Base-by-base conservation (phyloP, 768 basidiomycete genomes). In the Collybia nuda region DNA sequence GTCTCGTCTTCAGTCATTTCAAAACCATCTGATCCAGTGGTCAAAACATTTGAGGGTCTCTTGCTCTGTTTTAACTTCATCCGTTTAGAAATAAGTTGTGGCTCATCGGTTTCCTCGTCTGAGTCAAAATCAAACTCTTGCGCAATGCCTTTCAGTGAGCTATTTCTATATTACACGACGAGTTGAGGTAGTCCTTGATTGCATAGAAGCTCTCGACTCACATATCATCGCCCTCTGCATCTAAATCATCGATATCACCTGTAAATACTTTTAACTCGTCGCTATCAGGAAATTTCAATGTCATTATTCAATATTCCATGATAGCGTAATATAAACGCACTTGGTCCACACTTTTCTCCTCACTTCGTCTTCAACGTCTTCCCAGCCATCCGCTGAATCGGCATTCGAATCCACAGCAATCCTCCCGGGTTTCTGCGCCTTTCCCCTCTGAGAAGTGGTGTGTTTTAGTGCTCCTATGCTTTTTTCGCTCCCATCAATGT, bases 81-180 rank as follows among this genome's bases (percentile, higher is more conserved):
- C 15, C 64, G 63, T 62, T 74, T 78, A 21, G 62, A 58, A 29
- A 69, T 60, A 18, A 61, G 56, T 18, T 65, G 54, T n/a, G 62
- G 56, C 2, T 69, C 64, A 37, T 68, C 65, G 26, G 69, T 67
- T 17, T 85, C 84, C 14, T 80, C 78, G 48, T 82, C 84, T 2
- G 83, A 84, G 40, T 75, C 81, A 52, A 86, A 78, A 56, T 85
- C 84, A 54, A 86, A 78, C 54, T 85, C 84, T 65, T 83, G 77
- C 3, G 73, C 70, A 36, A 75, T 70, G 5, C 77, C 80, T 51
- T 68, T 67, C 17, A 84, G 64, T 45, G 74, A 64, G 50, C 83
- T 78, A 59, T 80, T 77, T 48, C 81, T 84, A 50, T 35, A 19
- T 52, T 26, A 50, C 23, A 47, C 3, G 37, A n/a, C 18, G 37